These are phyloP conservation scores for Pisolithus orientalis DNA, from an alignment of 768 basidiomycete genomes.

Conservation along the genomic window DNA sequence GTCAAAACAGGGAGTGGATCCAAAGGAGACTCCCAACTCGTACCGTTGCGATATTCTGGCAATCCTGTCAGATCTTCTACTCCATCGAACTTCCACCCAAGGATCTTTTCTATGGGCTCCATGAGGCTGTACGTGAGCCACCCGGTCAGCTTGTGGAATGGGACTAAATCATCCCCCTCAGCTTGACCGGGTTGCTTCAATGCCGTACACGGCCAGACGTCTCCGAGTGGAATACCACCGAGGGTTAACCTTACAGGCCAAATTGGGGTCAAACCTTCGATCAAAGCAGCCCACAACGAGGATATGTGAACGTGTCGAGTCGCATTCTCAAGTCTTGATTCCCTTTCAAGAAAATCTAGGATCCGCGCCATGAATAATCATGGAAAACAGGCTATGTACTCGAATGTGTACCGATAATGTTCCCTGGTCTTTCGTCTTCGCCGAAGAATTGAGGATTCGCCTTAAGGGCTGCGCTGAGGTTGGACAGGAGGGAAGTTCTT, in stretches of 20 bases:
- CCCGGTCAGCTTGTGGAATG: conserved; percentile 94
- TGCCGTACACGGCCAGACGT: conserved; percentile 85
- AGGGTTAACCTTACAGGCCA: conserved; percentile 80
- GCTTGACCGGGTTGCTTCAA: conserved; percentile 26
- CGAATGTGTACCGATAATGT: conserved; percentile 58
- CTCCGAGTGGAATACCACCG: conserved; percentile 70
- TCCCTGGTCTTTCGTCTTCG: conserved; percentile 66
- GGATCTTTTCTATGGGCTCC: conserved; percentile 70
- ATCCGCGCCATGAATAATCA: conserved; percentile 1
- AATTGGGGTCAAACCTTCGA: conserved; percentile 77
- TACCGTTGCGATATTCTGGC: conserved; percentile 93
- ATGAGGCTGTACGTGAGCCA: conserved; percentile 92
- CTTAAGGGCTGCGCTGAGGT: conserved; percentile 66
- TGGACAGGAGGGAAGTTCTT: conserved; percentile 67
- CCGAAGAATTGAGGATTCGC: conserved; percentile 68
- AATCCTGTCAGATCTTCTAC: conserved; percentile 84
- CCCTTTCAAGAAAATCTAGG: conserved; percentile 61
- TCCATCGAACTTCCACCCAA: conserved; percentile 80
- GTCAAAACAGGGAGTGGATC: not conserved
- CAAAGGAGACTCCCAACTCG: not conserved
- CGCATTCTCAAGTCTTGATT: conserved; percentile 39
- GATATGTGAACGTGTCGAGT: conserved; percentile 58
- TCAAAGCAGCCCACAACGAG: conserved; percentile 75
- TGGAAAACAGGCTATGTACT: conserved; percentile 2
- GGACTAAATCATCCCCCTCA: conserved; percentile 71